Percentiles rank a stretch among this genome's conserved stretches.
Evolutionary conservation across 169 alveolate species (phyloP).

Genomic region (Cytauxzoon felis): DNA sequence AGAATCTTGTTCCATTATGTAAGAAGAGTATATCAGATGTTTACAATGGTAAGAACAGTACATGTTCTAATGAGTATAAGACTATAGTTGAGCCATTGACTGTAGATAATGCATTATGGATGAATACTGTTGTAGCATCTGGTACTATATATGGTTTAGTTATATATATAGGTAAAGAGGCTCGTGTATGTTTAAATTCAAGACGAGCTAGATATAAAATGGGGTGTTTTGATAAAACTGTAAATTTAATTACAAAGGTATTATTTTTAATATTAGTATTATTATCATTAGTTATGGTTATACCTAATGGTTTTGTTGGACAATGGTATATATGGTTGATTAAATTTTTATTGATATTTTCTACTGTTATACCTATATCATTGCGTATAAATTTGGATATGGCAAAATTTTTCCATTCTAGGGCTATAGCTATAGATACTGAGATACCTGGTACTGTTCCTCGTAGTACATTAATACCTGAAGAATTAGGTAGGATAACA

Average conservation of each 20-base stretch:
- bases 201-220: constrained; percentile 83
- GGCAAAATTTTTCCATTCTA: constrained; percentile 89
- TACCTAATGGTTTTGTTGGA: constrained; percentile 51
- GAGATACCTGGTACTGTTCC: constrained; percentile 91
- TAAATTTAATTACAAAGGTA: constrained; percentile 83
- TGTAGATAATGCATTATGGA: constrained; percentile 93
- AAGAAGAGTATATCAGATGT: background rate
- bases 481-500: constrained; percentile 96
- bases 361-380: constrained; percentile 95
- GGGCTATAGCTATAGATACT: constrained; percentile 83
- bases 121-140: constrained; percentile 92
- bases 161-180: constrained; percentile 91
- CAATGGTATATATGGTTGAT: constrained; percentile 63
- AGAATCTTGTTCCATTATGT: background rate
- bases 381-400: constrained; percentile 94
- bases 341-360: constrained; percentile 89
- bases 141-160: constrained; percentile 89
- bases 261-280: constrained; percentile 75
- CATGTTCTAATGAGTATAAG: background rate
- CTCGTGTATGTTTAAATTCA: constrained; percentile 75
- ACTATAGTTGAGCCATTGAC: constrained; percentile 49
- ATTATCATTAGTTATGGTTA: constrained; percentile 42
- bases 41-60: background rate
- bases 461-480: constrained; percentile 81
- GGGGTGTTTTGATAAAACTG: constrained; percentile 87